Base-by-base conservation (phyloP, 202 grass and related monocot species). In the Miscanthus sacchariflorus region DNA sequence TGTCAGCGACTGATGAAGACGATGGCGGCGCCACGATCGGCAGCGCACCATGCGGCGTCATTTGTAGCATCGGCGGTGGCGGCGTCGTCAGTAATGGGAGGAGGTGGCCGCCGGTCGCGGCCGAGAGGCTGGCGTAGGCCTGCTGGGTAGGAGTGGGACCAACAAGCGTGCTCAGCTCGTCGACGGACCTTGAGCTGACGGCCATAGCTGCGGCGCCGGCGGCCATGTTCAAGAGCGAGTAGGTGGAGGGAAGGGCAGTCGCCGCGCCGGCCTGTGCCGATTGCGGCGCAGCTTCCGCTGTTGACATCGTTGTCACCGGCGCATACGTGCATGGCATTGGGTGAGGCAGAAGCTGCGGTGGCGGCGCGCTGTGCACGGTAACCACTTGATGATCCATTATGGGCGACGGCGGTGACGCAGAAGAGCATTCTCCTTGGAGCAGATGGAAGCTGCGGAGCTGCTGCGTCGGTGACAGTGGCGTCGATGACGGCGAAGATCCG, bases 131-230 rank as follows among this genome's bases (percentile, higher is more conserved):
- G 63, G 21, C 40, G 59, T 90, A 89, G 84, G 56, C 83, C 72
- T 90, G 87, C 72, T 90, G 87, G 56, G 91, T 80, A 1, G 56
- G 56, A 24, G n/a, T 63, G n/a, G 21, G 59, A 24, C 91, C 86
- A 76, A 89, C 91, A 78, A 98, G 78, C 73, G 90, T 90, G 80
- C 89, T 93, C 61, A 96, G 83, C 68, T 98, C 96, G 23, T 93
- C 94, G 63, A 85, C 76, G 33, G 82, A 52, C 42, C 74, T 89
- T 46, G 91, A 85, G 85, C 78, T 85, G 68, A 82, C 83, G 59
- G 76, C 80, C 72, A 90, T 81, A 36, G 85, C 17, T 19, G 80
- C 50, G 43, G 82, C 71, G 44, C 76, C 61, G 67, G 76, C 76
- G 56, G 81, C 70, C 73, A 90, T 78, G 84, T 80, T 70, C 48